Conservation (phyloP, 1,139 yeast genomes). For the Kluyveromyces sp. region DNA sequence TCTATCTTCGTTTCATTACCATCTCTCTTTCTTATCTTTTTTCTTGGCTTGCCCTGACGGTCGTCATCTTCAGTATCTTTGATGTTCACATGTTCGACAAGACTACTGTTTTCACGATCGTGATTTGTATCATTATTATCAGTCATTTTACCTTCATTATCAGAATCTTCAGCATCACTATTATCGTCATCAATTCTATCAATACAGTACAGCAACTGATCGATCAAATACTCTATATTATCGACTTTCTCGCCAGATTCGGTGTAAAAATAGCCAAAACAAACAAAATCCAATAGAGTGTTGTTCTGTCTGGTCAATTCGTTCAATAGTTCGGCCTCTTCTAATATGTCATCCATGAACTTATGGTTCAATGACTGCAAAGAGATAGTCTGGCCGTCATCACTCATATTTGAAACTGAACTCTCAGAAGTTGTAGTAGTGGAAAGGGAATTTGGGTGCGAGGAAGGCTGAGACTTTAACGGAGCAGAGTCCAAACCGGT, state of each 20-base stretch:
- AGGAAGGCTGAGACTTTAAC: constrained; percentile 1
- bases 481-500: not conserved
- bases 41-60: constrained; percentile 10
- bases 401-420: constrained; percentile 12
- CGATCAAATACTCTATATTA: constrained; percentile 34
- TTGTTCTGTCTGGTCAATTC: constrained; percentile 42
- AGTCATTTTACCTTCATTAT: constrained; percentile 1
- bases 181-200: constrained; percentile 15
- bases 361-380: constrained; percentile 47
- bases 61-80: constrained; percentile 14
- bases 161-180: not conserved
- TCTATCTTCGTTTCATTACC: constrained; percentile 8
- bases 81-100: constrained; percentile 7
- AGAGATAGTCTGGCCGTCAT: constrained; percentile 11
- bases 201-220: constrained; percentile 20
- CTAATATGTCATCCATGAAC: constrained; percentile 64
- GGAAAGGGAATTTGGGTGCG: constrained; percentile 7
- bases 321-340: constrained; percentile 48
- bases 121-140: constrained; percentile 7
- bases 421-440: constrained; percentile 12
- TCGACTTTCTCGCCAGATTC: constrained; percentile 33
- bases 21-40: constrained; percentile 3
- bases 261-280: constrained; percentile 35
- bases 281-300: constrained; percentile 44
- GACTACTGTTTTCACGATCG: constrained; percentile 7